phyloP scores from a whole-genome alignment of 192 early-diverging fungal genomes.

The Coemansia sp. region DNA sequence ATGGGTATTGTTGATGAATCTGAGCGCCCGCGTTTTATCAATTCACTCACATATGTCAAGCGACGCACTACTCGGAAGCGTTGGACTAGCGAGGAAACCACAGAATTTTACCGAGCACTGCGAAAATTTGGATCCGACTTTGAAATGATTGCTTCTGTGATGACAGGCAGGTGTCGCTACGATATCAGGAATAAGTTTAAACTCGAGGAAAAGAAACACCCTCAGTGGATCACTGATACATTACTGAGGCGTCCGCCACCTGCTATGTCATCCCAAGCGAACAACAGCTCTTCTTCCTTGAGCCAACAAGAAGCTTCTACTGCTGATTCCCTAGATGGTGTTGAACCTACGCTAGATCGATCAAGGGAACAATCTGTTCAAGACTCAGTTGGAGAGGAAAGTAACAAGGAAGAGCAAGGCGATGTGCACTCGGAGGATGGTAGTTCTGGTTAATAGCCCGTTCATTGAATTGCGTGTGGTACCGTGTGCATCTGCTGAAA shows the following conservation, averaged over 20 bases:
- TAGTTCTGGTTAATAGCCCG: no score
- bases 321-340: neutral
- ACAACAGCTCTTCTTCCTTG: neutral
- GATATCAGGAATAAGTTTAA: constrained; percentile 54
- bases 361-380: neutral
- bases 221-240: constrained; percentile 28
- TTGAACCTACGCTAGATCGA: neutral
- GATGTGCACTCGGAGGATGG: neutral
- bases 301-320: neutral
- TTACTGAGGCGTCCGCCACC: constrained; percentile 26
- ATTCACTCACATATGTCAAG: constrained; percentile 43
- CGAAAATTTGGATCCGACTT: constrained; percentile 50
- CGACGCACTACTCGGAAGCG: constrained; percentile 33
- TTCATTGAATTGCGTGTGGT: neutral
- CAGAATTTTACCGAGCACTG: constrained; percentile 40
- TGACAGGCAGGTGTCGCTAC: constrained; percentile 41
- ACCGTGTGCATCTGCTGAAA: neutral
- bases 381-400: neutral
- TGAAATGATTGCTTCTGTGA: constrained; percentile 39
- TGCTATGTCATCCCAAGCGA: neutral
- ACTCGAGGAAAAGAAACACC: constrained; percentile 32
- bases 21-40: constrained; percentile 31
- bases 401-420: neutral
- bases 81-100: constrained; percentile 44
- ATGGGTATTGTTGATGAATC: constrained; percentile 52